Evolutionary conservation across 306 rosid species (phyloP).

Genomic region (Abrus pulchellus): DNA sequence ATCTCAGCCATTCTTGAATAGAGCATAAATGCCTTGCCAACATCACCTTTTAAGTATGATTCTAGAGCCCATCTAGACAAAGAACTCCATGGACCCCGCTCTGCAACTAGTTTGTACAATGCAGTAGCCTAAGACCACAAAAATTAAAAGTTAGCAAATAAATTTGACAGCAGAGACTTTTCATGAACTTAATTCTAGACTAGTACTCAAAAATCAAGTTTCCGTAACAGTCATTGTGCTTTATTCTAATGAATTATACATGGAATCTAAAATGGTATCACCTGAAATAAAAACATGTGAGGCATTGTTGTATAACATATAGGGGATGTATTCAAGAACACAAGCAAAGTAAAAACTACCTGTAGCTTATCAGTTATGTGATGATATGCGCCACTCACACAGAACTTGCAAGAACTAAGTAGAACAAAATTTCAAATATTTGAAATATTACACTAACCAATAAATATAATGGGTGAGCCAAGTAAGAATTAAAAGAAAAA

Average conservation of each 20-base stretch:
- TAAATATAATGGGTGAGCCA: background rate
- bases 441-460: background rate
- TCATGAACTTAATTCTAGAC: slow-evolving; percentile 20
- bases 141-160: slow-evolving; percentile 38
- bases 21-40: slow-evolving; percentile 91
- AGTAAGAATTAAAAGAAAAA: background rate
- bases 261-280: slow-evolving; percentile 11
- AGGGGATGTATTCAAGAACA: slow-evolving; percentile 18
- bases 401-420: background rate
- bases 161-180: background rate
- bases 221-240: background rate
- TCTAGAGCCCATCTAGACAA: slow-evolving; percentile 99
- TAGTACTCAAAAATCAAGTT: slow-evolving; percentile 26
- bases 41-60: slow-evolving; percentile 87
- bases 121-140: slow-evolving; percentile 79
- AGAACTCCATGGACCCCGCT: slow-evolving; percentile 98
- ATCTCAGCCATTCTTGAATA: slow-evolving; percentile 98
- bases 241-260: background rate
- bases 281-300: background rate
- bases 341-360: slow-evolving; percentile 15
- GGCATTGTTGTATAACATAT: background rate
- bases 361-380: slow-evolving; percentile 11
- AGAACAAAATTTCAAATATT: slow-evolving; percentile 1
- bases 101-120: slow-evolving; percentile 91
- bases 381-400: slow-evolving; percentile 6